Evolutionary conservation across 2,329 filamentous ascomycete genomes (phyloP), one percentile per base, ranked within the genome.

Genomic region (Zymoseptoria crescenta): DNA sequence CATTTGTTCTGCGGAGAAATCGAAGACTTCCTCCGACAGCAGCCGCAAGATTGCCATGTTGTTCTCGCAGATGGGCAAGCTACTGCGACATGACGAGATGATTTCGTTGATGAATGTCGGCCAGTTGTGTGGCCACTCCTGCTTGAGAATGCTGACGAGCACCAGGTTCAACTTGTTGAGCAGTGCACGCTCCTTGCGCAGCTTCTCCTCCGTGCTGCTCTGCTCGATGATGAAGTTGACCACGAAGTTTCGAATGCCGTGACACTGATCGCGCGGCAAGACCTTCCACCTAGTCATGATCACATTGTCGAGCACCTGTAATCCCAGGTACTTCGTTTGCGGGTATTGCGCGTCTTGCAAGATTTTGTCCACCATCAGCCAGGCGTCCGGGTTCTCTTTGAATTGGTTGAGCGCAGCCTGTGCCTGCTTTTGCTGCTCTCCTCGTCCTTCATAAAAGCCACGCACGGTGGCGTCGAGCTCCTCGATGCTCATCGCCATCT

Each of bases 121-220:
- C 94, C 95, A 99, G 81, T 99, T 96, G 78, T 97, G 93, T 59
- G 94, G 94, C 94, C 94, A 99, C 77, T 99, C 94, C 78, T 99
- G 94, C 82, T 99, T 99, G 72, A 99, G 81, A 64, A 99, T 93
- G 59, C 92, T 96, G 68, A 99, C 91, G 64, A 99, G 87, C 59
- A 97, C 93, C 69, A 99, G 84, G 72, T 99, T 99, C 63, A 99
- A 86, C 81, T 99, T 99, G 83, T 97, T 97, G 72, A 99, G 81
- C 61, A 99, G 85, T 35, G 92, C 92, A 72, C 89, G 88, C 76
- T 97, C 88, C 68, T 83, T 80, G 74, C 87, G 88, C 67, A 96
- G 81, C 65, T 87, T 87, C 72, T 97, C 93, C 75, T 97, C 93
- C 62, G 91, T 88, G 74, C 84, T 87, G 52, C 94, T 97, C 74